These are phyloP conservation scores for Triadica sebifera DNA, from an alignment of 345 rosid species.

Conservation along the genomic window DNA sequence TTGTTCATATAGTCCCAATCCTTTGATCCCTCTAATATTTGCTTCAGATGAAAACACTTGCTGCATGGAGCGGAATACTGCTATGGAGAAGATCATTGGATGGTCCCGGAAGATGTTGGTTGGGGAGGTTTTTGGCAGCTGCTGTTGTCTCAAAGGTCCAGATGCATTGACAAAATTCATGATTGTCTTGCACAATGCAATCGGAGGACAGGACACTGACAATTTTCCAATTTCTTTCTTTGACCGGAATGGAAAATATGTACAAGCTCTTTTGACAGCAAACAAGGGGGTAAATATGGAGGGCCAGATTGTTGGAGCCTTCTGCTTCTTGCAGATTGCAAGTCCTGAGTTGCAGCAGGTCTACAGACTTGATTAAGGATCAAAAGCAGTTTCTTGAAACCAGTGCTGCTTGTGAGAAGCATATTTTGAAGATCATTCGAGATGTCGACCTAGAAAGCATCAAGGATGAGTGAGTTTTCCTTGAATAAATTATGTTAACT, in stretches of 20 bases:
- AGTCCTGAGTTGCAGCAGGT: constrained; percentile 92
- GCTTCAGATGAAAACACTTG: constrained; percentile 87
- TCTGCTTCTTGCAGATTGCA: constrained; percentile 94
- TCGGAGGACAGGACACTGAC: constrained; percentile 82
- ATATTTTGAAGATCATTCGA: constrained; percentile 60
- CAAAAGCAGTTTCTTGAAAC: constrained; percentile 89
- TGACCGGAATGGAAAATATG: constrained; percentile 63
- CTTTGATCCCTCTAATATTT: constrained; percentile 94
- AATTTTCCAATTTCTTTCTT: constrained; percentile 79
- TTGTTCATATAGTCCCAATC: constrained; percentile 89
- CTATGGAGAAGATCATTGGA: constrained; percentile 94
- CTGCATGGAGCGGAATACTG: constrained; percentile 94
- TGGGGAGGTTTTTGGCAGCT: constrained; percentile 89
- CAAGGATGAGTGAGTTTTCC: constrained; percentile 70
- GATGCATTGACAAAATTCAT: constrained; percentile 90
- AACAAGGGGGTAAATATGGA: constrained; percentile 72
- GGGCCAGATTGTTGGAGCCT: constrained; percentile 78
- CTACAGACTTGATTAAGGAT: constrained; percentile 65
- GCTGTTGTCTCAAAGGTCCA: constrained; percentile 82
- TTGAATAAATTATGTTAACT: neutral
- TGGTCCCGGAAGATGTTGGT: constrained; percentile 78
- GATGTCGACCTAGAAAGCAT: constrained; percentile 68
- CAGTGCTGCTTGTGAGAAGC: constrained; percentile 83
- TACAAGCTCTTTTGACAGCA: constrained; percentile 83
- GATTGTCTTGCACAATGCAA: constrained; percentile 83